Evolutionary conservation across 768 basidiomycete species (phyloP), one percentile per base, ranked within the genome.

Genomic region (Kondoa subrosea): DNA sequence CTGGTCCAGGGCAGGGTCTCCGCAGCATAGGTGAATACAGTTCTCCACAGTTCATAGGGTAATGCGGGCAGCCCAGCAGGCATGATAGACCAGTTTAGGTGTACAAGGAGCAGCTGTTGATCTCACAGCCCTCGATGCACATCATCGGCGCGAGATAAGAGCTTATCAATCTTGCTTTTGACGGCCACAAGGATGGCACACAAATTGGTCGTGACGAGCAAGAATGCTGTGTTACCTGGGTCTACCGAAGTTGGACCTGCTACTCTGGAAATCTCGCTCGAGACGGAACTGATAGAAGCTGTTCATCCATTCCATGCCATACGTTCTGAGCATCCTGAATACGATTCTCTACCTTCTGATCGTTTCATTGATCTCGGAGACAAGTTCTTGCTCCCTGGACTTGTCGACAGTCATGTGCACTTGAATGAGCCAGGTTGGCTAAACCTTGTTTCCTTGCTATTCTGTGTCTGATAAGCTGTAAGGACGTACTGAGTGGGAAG

Each of bases 331-430:
- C 67, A 76, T 25, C 70, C 71, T 50, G 75, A 81, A 67, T 69
- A 73, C 16, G 64, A 73, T 27, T 81, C 80, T 76, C 76, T 87
- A 63, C 83, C 86, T 72, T 83, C 81, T 21, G 84, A 82, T 25
- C 77, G 83, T 57, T 80, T 82, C 67, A 74, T 81, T 56, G 78
- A 69, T n/a, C 58, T 69, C 2, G 25, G 57, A 30, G 30, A 66
- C 29, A 31, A 33, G 31, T 65, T 66, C 25, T 60, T 91, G 33
- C 79, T 91, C 17, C 89, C 89, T 4, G 89, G 89, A 27, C 81
- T 90, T 34, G 84, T 91, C 57, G 89, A 91, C 65, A 31, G 34
- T 3, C 74, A 75, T 34, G 74, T 75, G 14, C 74, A 75, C 69
- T 64, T 75, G 4, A 75, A 75, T 26, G 71, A 72, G 59, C 73